phyloP scores from a whole-genome alignment of 768 basidiomycete species.

The Tulasnella sp. region DNA sequence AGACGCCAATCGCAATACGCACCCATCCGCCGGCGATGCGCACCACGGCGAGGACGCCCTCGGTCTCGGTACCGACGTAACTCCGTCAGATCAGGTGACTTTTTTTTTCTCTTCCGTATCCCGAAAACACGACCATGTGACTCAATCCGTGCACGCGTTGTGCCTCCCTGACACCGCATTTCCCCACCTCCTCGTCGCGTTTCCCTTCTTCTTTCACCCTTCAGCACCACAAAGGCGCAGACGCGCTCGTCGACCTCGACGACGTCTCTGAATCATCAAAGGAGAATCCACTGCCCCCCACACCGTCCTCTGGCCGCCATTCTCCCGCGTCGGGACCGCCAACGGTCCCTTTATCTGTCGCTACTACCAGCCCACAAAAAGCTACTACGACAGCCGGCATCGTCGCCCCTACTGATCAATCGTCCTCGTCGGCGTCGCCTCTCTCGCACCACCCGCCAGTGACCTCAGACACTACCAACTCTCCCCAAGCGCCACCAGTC shows the following conservation, averaged over 20 bases:
- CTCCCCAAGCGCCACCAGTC: neutral
- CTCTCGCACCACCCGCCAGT: neutral
- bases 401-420: neutral
- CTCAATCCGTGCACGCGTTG: neutral
- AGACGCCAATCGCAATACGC: neutral
- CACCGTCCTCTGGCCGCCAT: neutral
- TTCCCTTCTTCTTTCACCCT: neutral
- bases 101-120: neutral
- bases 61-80: slow-evolving; percentile 10
- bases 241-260: neutral
- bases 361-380: neutral
- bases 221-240: neutral
- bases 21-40: neutral
- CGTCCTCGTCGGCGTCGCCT: neutral
- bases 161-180: neutral
- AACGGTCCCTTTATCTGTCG: neutral
- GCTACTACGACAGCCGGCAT: neutral
- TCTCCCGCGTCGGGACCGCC: slow-evolving; percentile 4
- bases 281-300: neutral
- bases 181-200: neutral
- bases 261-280: slow-evolving; percentile 7
- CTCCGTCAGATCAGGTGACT: slow-evolving; percentile 6
- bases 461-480: neutral
- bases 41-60: neutral
- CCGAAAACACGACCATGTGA: slow-evolving; percentile 8